Base-by-base conservation (phyloP, 2,329 filamentous ascomycete genomes). In the Neofusicoccum laricinum region DNA sequence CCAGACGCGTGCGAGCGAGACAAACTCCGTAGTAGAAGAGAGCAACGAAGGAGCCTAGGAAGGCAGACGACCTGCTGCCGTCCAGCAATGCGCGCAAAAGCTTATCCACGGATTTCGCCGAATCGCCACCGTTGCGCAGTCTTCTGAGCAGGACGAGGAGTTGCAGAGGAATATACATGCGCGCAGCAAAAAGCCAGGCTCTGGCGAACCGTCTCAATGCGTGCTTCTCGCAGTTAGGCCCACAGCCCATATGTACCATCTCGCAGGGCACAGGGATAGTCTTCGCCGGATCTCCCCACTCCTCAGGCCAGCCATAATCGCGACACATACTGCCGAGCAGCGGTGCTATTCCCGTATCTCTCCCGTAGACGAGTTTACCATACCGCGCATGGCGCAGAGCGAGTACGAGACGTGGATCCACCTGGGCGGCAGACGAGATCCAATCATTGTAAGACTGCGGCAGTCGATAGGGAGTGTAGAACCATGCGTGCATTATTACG, bases 1-100 rank as follows among this genome's bases (percentile, higher is more conserved):
- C 92, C 6, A 95, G 66, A 34, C 90, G 84, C 1, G 88, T 93
- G 49, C 92, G 86, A 5, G 87, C 82, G 0, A 96, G 85, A 73
- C 92, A 96, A 3, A 96, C 90, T 32, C 90, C 88, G 73, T 96
- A 96, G 79, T 93, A 96, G 75, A 94, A 95, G 11, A 93, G 79
- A 0, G 86, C 81, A 68, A 96, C 90, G 75, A 94, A 96, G 0
- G 87, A 79, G 2, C 88, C 91, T 1, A 96, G 83, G 73, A 96
- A 95, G 0, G 89, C 83, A 0, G 91, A 93, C 4, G 90, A 93
- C 36, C 89, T 86, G 10, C 84, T 77, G 1, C 90, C 87, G 2
- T 88, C 88, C 14, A 81, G 69, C 30, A 88, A 64, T 1, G 88
- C 86, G 30, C 78, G 77, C 11, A 84, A 68, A 4, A 85, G 75